A percentile compares a stretch with the other conserved stretches of the same genome.
phyloP scores from a whole-genome alignment of 2,329 filamentous ascomycete genomes.

The Beauveria rudraprayagi region DNA sequence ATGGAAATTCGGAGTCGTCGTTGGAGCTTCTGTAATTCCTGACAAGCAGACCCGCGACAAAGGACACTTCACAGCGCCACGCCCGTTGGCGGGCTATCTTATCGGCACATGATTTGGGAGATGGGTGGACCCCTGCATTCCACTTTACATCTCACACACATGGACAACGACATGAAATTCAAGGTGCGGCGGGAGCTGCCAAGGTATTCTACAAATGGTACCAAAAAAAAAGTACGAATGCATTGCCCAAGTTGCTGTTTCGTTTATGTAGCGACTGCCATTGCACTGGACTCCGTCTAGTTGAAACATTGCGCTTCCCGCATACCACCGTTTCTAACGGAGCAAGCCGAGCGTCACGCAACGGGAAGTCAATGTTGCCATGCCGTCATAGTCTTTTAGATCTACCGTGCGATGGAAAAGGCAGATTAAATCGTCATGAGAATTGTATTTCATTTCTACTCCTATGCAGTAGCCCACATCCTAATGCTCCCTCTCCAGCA shows the following conservation, averaged over 20 bases:
- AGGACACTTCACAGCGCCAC: slow-evolving; percentile 7
- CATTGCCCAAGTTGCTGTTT: no score
- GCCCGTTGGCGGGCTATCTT: slow-evolving; percentile 1
- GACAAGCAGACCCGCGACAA: background rate
- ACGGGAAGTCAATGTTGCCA: background rate
- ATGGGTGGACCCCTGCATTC: background rate
- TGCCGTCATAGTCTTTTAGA: background rate
- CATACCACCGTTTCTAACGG: background rate
- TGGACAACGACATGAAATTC: background rate
- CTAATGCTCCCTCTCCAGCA: background rate
- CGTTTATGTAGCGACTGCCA: no score
- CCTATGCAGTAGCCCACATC: slow-evolving; percentile 7
- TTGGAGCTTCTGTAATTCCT: background rate
- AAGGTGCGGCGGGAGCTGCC: background rate
- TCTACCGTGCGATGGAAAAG: background rate
- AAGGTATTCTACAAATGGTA: background rate
- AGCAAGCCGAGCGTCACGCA: background rate
- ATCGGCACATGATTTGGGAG: slow-evolving; percentile 11
- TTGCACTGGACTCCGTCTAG: no score
- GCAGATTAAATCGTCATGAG: background rate
- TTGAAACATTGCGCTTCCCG: background rate
- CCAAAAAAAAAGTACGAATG: background rate
- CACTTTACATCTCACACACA: background rate
- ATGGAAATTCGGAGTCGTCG: background rate
- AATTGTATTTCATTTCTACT: slow-evolving; percentile 11